Percentiles rank a stretch among this genome's conserved stretches.
Evolutionary conservation across 2,329 filamentous ascomycete genomes (phyloP).

Genomic region (Hawksworthiomyces lignivorus): DNA sequence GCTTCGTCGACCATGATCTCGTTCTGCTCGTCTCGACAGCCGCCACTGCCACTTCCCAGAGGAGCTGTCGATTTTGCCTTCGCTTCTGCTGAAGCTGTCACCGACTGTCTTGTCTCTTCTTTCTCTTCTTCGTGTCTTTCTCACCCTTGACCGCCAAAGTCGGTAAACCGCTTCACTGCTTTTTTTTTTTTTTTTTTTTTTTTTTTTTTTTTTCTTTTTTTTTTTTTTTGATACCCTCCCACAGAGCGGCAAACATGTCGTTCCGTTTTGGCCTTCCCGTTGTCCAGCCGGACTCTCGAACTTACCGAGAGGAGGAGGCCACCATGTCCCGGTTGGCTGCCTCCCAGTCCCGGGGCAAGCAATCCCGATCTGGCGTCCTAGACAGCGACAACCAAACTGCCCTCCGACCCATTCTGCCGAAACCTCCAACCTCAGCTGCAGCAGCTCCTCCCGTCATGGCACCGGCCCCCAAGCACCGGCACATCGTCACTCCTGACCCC

Average conservation of each 20-base stretch:
- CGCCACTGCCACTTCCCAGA: neutral
- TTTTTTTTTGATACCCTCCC: too few species aligned
- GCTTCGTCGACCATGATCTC: neutral
- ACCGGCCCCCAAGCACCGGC: slow-evolving; percentile 27
- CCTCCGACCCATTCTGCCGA: slow-evolving; percentile 3
- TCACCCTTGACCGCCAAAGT: neutral
- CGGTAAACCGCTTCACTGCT: neutral
- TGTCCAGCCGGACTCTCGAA: slow-evolving; percentile 1
- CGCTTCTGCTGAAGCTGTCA: neutral
- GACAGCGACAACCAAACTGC: slow-evolving; percentile 1
- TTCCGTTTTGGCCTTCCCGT: slow-evolving; percentile 7
- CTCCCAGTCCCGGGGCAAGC: neutral
- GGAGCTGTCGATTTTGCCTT: slow-evolving; percentile 5
- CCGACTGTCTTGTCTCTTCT: slow-evolving; percentile 3
- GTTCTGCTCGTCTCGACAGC: neutral
- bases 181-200: slow-evolving; percentile 1
- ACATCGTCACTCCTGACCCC: slow-evolving; percentile 51
- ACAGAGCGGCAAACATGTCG: slow-evolving; percentile 6
- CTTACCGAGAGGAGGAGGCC: slow-evolving; percentile 6
- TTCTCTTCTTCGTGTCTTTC: neutral
- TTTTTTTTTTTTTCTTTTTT: neutral
- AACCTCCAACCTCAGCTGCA: neutral
- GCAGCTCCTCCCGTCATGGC: neutral
- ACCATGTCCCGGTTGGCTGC: slow-evolving; percentile 4
- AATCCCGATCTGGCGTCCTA: neutral